Percentiles rank a stretch among this genome's conserved stretches.
These are phyloP conservation scores for Saturnispora hagleri DNA, from an alignment of 805 yeast genomes.

Conservation along the genomic window DNA sequence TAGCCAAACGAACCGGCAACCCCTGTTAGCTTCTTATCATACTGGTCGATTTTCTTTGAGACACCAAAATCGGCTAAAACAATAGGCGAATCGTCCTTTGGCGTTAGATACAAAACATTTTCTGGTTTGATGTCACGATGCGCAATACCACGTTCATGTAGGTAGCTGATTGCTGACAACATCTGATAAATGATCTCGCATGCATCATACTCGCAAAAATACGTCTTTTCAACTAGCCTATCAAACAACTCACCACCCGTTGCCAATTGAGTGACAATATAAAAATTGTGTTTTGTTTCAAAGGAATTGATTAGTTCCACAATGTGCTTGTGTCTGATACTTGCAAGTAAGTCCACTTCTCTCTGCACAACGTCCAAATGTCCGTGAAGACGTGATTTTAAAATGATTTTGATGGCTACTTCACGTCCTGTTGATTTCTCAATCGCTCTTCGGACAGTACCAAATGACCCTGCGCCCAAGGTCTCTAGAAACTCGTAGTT, in stretches of 20 bases:
- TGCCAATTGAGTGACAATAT: slow-evolving; percentile 88
- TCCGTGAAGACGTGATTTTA: slow-evolving; percentile 77
- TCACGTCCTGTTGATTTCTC: slow-evolving; percentile 41
- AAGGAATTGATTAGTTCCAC: slow-evolving; percentile 91
- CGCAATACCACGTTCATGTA: slow-evolving; percentile 71
- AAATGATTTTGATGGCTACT: slow-evolving; percentile 83
- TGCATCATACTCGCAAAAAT: slow-evolving; percentile 86
- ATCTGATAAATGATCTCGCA: slow-evolving; percentile 64
- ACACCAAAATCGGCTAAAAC: slow-evolving; percentile 96
- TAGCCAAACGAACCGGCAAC: slow-evolving; percentile 80
- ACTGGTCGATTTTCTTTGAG: slow-evolving; percentile 53
- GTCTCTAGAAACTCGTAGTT: slow-evolving; percentile 74
- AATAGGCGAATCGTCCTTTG: slow-evolving; percentile 53
- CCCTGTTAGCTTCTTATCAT: slow-evolving; percentile 23
- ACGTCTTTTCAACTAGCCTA: slow-evolving; percentile 69
- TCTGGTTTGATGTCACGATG: slow-evolving; percentile 96
- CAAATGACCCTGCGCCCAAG: slow-evolving; percentile 92
- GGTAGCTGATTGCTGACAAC: slow-evolving; percentile 66
- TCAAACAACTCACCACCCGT: slow-evolving; percentile 95
- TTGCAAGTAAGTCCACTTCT: slow-evolving; percentile 62
- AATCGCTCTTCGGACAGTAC: slow-evolving; percentile 76
- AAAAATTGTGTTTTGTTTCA: slow-evolving; percentile 85
- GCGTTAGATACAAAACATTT: slow-evolving; percentile 66
- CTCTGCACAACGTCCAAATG: slow-evolving; percentile 57
- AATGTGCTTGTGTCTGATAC: slow-evolving; percentile 72